phyloP scores from a whole-genome alignment of 306 rosid genomes.

The Malus sieversii region DNA sequence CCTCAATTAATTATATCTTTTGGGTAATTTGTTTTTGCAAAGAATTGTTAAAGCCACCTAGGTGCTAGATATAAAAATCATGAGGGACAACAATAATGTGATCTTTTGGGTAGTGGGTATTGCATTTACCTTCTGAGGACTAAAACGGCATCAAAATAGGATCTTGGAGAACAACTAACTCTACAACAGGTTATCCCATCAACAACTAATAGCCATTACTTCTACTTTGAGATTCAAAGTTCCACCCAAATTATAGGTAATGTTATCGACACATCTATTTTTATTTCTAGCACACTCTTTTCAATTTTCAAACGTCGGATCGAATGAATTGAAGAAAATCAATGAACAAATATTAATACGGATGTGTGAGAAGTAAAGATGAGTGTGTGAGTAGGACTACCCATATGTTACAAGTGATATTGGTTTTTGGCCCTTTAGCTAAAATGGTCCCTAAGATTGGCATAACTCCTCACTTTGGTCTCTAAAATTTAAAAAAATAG shows the following conservation, averaged over 20 bases:
- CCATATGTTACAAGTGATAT: background rate
- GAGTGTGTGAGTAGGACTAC: too few species aligned
- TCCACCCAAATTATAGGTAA: background rate
- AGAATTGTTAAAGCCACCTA: background rate
- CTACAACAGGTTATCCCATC: background rate
- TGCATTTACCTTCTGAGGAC: constrained; percentile 7
- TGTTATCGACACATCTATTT: too few species aligned
- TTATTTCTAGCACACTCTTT: too few species aligned
- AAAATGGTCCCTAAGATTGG: too few species aligned
- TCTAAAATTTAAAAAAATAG: too few species aligned
- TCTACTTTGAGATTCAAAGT: background rate
- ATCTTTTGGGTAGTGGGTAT: constrained; percentile 30
- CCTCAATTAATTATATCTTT: background rate
- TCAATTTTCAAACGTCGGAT: too few species aligned
- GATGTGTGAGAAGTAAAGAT: too few species aligned
- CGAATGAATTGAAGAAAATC: too few species aligned
- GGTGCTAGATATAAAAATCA: background rate
- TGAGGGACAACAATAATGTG: background rate
- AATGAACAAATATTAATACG: too few species aligned
- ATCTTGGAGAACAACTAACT: background rate
- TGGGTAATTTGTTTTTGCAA: background rate
- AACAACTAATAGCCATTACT: background rate
- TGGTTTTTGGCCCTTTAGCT: background rate
- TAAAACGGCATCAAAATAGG: constrained; percentile 11
- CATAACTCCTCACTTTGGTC: too few species aligned